A percentile compares a stretch with the other conserved stretches of the same genome.
Conservation (phyloP, 352 stramenopile species). For the Phytophthora crassamura region DNA sequence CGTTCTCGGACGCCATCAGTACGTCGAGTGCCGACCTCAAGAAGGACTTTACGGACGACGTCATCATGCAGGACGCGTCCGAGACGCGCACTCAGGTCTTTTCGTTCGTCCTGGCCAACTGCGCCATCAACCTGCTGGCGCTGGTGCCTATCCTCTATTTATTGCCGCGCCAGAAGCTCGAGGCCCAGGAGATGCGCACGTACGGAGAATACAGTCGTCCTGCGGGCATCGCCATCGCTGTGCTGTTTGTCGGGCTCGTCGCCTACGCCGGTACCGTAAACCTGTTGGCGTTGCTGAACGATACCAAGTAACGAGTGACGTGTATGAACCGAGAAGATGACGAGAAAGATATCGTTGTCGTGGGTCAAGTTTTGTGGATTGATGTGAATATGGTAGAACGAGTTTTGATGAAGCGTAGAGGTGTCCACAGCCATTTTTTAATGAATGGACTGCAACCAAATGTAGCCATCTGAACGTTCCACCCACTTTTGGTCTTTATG, state of each 20-base stretch:
- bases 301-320: slow-evolving; percentile 26
- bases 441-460: slow-evolving; percentile 16
- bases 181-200: slow-evolving; percentile 67
- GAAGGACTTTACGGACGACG: slow-evolving; percentile 41
- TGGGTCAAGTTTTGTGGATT: slow-evolving; percentile 23
- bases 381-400: slow-evolving; percentile 23
- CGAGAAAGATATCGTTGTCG: neutral
- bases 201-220: slow-evolving; percentile 55
- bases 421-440: slow-evolving; percentile 15
- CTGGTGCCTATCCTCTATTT: slow-evolving; percentile 70
- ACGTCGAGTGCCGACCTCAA: slow-evolving; percentile 50
- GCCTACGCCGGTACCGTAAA: slow-evolving; percentile 54
- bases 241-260: slow-evolving; percentile 53
- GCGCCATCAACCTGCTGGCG: slow-evolving; percentile 58
- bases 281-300: slow-evolving; percentile 44
- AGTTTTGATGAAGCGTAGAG: slow-evolving; percentile 23
- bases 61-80: slow-evolving; percentile 39
- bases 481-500: neutral
- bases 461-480: too few relatives aligned
- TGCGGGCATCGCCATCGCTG: slow-evolving; percentile 44
- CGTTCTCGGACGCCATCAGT: slow-evolving; percentile 66
- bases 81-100: slow-evolving; percentile 45
- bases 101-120: slow-evolving; percentile 54
- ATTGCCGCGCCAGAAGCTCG: slow-evolving; percentile 69
- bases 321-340: neutral